Percentiles rank a stretch among this genome's conserved stretches.
Conservation (phyloP, 768 basidiomycete species). For the Rhodotorula babjevae region DNA sequence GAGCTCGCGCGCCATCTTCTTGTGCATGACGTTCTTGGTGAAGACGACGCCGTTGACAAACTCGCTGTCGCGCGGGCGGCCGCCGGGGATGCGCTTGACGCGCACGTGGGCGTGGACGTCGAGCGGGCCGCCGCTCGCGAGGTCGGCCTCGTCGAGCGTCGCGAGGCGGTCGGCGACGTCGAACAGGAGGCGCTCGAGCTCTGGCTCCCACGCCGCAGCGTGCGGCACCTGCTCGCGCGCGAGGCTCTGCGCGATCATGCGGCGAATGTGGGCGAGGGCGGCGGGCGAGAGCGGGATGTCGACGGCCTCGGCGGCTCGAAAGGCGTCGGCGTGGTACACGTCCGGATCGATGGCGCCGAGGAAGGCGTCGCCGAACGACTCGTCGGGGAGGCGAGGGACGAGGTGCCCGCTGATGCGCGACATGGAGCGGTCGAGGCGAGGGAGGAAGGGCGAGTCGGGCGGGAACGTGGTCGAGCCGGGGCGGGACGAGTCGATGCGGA, state of each 20-base stretch:
- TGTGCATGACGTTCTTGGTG: slow-evolving; percentile 96
- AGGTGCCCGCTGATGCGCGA: slow-evolving; percentile 11
- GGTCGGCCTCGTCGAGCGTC: slow-evolving; percentile 40
- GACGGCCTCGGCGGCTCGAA: background rate
- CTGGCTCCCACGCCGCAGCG: slow-evolving; percentile 79
- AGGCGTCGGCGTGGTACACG: background rate
- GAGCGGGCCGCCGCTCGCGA: slow-evolving; percentile 62
- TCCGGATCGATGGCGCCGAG: background rate
- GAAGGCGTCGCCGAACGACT: background rate
- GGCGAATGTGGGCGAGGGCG: slow-evolving; percentile 81
- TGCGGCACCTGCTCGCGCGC: slow-evolving; percentile 75
- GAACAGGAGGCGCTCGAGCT: slow-evolving; percentile 71
- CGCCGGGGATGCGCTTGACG: slow-evolving; percentile 97
- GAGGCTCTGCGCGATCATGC: slow-evolving; percentile 87
- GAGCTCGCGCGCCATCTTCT: slow-evolving; percentile 78
- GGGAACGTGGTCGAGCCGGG: background rate
- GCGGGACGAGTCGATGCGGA: background rate
- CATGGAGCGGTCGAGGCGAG: slow-evolving; percentile 3
- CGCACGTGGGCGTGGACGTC: slow-evolving; percentile 92
- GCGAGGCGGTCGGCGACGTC: slow-evolving; percentile 73
- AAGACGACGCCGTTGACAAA: slow-evolving; percentile 95
- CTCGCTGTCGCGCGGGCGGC: slow-evolving; percentile 84
- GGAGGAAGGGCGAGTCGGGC: background rate
- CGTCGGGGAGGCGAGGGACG: background rate
- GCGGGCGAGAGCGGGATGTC: slow-evolving; percentile 62